These are phyloP conservation scores for Cutaneotrichosporon sp. DNA, from an alignment of 1,284 basidiomycete genomes.

Conservation along the genomic window DNA sequence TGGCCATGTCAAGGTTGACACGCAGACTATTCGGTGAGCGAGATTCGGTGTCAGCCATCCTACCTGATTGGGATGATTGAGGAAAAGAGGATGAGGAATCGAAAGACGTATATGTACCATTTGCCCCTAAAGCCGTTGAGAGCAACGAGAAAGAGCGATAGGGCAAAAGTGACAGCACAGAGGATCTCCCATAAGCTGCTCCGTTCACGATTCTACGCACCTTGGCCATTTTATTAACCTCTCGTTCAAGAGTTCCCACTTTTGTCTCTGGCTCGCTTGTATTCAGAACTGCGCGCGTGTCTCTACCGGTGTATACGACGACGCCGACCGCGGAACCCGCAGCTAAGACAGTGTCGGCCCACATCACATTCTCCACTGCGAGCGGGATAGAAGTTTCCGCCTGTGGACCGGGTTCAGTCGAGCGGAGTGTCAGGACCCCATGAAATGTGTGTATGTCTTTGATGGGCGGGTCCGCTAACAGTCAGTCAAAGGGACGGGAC, in stretches of 20 bases:
- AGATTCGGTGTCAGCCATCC: constrained; percentile 30
- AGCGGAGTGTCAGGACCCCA: constrained; percentile 79
- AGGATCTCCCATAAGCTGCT: constrained; percentile 62
- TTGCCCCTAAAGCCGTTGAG: constrained; percentile 92
- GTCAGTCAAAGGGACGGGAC: constrained; percentile 3
- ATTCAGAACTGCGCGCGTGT: constrained; percentile 98
- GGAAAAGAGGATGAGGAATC: constrained; percentile 95
- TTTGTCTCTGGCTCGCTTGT: constrained; percentile 96
- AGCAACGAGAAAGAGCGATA: constrained; percentile 87
- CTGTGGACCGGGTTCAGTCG: constrained; percentile 49
- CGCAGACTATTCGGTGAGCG: constrained; percentile 61
- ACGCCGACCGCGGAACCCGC: constrained; percentile 90
- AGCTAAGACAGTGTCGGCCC: constrained; percentile 96
- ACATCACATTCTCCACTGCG: constrained; percentile 89
- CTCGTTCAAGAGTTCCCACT: constrained; percentile 82
- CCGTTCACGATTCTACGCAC: constrained; percentile 48
- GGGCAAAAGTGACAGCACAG: constrained; percentile 84
- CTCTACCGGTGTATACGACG: constrained; percentile 88
- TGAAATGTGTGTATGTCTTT: constrained; percentile 97
- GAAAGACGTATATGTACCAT: constrained; percentile 95
- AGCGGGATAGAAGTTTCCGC: constrained; percentile 68
- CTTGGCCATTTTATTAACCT: constrained; percentile 95
- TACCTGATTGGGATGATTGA: constrained; percentile 98
- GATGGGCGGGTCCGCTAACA: constrained; percentile 78
- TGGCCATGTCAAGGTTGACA: constrained; percentile 99